A percentile compares a stretch with the other conserved stretches of the same genome.
Evolutionary conservation across 306 rosid species (phyloP).

Genomic region (Heteromeles arbutifolia): DNA sequence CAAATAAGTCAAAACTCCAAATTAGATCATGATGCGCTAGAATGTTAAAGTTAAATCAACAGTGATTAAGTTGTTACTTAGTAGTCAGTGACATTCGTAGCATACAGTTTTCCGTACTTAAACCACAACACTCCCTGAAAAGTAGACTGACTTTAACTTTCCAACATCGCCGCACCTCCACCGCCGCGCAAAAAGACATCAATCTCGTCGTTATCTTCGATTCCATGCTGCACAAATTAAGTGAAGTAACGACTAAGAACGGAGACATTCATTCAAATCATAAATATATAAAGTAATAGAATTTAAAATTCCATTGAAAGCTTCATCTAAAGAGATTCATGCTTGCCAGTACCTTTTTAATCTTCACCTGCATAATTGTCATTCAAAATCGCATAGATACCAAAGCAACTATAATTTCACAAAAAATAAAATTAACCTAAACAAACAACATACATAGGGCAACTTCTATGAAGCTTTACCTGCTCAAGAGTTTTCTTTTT

Average conservation of each 20-base stretch:
- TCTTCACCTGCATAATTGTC: background rate
- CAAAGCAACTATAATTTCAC: background rate
- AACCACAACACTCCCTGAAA: too few relatives aligned
- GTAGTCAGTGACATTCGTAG: background rate
- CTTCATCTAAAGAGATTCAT: too few relatives aligned
- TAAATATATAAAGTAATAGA: background rate
- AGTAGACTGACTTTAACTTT: background rate
- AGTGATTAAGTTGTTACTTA: background rate
- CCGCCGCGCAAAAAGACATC: constrained; percentile 2
- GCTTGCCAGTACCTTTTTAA: too few relatives aligned
- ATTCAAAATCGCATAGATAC: background rate
- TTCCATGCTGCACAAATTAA: background rate
- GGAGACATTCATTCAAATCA: background rate
- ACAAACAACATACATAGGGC: background rate
- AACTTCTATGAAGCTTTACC: background rate
- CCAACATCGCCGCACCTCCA: background rate
- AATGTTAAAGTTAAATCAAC: background rate
- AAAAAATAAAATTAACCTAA: background rate
- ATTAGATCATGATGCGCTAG: background rate
- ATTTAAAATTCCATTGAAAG: too few relatives aligned
- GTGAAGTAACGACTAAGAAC: background rate
- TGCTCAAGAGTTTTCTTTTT: background rate
- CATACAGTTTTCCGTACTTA: background rate
- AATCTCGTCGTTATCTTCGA: constrained; percentile 23
- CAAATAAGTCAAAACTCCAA: background rate